Evolutionary conservation across 1,284 basidiomycete genomes (phyloP), one percentile per base, ranked within the genome.

Genomic region (Pisolithus thermaeus): DNA sequence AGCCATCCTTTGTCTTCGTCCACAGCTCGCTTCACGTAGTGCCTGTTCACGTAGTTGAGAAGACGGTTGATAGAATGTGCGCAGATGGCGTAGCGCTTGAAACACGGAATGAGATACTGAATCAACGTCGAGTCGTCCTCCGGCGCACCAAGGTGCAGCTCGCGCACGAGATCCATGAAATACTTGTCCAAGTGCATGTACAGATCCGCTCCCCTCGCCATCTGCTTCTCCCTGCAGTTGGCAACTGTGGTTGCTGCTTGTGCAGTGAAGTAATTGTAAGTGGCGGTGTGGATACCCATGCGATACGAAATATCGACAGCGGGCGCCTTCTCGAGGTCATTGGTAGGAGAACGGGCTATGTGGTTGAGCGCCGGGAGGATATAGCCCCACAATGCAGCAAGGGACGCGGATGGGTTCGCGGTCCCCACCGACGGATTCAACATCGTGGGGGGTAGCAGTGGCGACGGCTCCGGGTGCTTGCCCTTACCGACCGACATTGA

Each of bases 1-100:
- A 89, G 72, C 86, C 86, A 89, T 35, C 87, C 85, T 55, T 74
- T 78, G 65, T 87, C 87, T 66, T 89, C 85, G 65, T 88, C 85
- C 7, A 84, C 73, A 42, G 83, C 82, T 23, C 84, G 81, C 63
- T 83, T 84, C 58, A 89, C 84, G 60, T 85, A 86, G 66, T 88
- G 85, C 22, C 86, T 78, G 66, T 89, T 88, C 49, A 89, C 77
- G 64, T 89, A 89, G 69, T 81, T 87, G 57, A 88, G 75, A 27
- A 89, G 77, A 56, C 87, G 79, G 64, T 82, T 77, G 54, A 83
- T 78, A 49, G 83, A 77, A 55, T 78, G 76, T 7, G 81, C 80
- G 47, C 86, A 85, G 32, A 79, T 73, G 53, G 75, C 73, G 66
- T 80, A 89, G 48, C 85, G 84, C 54, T 76, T 75, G 72, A 85